A percentile compares a stretch with the other conserved stretches of the same genome.
Evolutionary conservation across 371 early-diverging fungal species (phyloP).

Genomic region (Syncephalastrum racemosum): DNA sequence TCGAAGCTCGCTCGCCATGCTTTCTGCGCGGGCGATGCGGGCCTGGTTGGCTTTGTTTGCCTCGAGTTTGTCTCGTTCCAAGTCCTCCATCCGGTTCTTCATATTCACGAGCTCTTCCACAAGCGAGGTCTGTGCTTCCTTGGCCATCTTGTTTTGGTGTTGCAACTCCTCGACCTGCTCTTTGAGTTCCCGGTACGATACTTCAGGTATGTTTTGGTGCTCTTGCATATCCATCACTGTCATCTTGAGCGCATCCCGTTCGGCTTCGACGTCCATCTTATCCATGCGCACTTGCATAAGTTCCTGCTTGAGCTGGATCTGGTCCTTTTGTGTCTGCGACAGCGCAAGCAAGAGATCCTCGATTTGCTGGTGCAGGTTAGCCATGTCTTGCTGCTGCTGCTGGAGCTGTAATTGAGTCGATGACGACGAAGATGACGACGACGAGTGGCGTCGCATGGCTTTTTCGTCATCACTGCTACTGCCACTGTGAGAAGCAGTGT

Average conservation of each 20-base stretch:
- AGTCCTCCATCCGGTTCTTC: slow-evolving; percentile 33
- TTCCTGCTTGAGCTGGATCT: slow-evolving; percentile 58
- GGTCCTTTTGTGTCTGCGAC: slow-evolving; percentile 58
- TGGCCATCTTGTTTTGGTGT: slow-evolving; percentile 40
- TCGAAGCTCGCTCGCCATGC: slow-evolving; percentile 15
- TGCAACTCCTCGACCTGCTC: slow-evolving; percentile 37
- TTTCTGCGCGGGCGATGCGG: slow-evolving; percentile 13
- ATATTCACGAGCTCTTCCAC: slow-evolving; percentile 45
- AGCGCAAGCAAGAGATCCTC: slow-evolving; percentile 59
- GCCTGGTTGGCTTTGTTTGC: slow-evolving; percentile 15
- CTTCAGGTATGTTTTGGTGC: background rate
- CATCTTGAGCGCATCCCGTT: slow-evolving; percentile 40
- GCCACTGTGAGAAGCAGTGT: background rate
- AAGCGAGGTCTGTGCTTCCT: slow-evolving; percentile 39
- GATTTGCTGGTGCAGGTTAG: slow-evolving; percentile 58
- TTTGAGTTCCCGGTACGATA: slow-evolving; percentile 16
- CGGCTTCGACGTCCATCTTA: slow-evolving; percentile 57
- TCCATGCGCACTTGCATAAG: slow-evolving; percentile 55
- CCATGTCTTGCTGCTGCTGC: slow-evolving; percentile 23
- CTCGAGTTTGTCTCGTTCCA: slow-evolving; percentile 33
- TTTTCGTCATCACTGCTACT: slow-evolving; percentile 5
- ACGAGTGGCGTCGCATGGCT: background rate
- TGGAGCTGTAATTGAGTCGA: slow-evolving; percentile 1
- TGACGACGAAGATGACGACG: background rate
- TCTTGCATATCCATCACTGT: slow-evolving; percentile 23